Percentiles rank a stretch among this genome's conserved stretches.
Evolutionary conservation across 257 asterid genomes (phyloP).

Genomic region (Schizonepeta tenuifolia): DNA sequence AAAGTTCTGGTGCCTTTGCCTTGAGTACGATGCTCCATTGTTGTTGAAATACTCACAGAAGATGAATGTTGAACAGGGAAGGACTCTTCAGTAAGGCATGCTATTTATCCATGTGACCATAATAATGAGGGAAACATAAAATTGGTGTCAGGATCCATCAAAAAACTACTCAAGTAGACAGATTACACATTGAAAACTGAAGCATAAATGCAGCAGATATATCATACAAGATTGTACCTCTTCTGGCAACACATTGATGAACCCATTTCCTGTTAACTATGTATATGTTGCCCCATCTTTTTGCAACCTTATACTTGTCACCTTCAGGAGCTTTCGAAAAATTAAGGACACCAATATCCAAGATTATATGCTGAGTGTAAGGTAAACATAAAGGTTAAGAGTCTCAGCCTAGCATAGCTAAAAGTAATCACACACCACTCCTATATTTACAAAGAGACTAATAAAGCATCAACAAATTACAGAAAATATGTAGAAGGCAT

Average conservation of each 20-base stretch:
- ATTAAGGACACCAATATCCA: constrained; percentile 59
- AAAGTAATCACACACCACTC: constrained; percentile 21
- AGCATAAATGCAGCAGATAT: constrained; percentile 33
- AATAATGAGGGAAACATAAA: constrained; percentile 30
- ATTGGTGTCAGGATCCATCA: constrained; percentile 36
- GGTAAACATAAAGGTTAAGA: constrained; percentile 19
- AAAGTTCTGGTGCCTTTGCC: constrained; percentile 58
- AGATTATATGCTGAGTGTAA: constrained; percentile 22
- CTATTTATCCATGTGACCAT: constrained; percentile 47
- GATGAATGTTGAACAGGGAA: constrained; percentile 75
- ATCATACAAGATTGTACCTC: constrained; percentile 62
- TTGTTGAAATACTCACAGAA: constrained; percentile 49
- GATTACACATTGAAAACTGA: constrained; percentile 24
- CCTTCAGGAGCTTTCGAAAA: constrained; percentile 79
- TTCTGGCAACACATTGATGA: constrained; percentile 82
- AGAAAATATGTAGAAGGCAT: constrained; percentile 26
- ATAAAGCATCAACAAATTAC: constrained; percentile 16
- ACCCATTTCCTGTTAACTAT: constrained; percentile 80
- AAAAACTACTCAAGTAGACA: constrained; percentile 28
- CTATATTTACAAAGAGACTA: constrained; percentile 5
- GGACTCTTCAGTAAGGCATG: constrained; percentile 87
- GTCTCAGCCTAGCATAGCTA: constrained; percentile 17
- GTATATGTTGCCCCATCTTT: constrained; percentile 73
- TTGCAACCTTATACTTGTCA: constrained; percentile 91
- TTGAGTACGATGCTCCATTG: constrained; percentile 53